Evolutionary conservation across 2,329 filamentous ascomycete genomes (phyloP).

Genomic region (Cladobotryum protrusum): DNA sequence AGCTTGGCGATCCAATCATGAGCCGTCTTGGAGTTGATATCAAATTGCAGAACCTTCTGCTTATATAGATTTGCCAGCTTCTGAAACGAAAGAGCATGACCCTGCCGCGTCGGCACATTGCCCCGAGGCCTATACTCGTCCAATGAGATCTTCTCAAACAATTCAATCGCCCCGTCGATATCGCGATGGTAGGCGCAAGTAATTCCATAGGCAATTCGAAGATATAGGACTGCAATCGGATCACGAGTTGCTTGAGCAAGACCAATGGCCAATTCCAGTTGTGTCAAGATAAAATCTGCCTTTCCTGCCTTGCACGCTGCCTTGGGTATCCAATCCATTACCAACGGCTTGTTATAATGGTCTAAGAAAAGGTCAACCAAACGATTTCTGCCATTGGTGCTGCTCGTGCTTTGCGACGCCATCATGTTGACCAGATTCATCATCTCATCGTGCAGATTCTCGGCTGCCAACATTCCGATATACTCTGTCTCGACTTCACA

Average conservation of each 20-base stretch:
- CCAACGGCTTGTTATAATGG: constrained; percentile 26
- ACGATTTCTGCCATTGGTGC: constrained; percentile 20
- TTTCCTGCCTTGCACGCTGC: constrained; percentile 30
- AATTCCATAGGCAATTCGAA: constrained; percentile 31
- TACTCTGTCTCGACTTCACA: constrained; percentile 34
- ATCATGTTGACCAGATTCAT: constrained; percentile 30
- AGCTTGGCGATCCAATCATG: constrained; percentile 29
- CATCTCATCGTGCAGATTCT: constrained; percentile 31
- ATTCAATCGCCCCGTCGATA: constrained; percentile 27
- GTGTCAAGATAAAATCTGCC: constrained; percentile 24
- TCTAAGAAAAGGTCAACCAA: constrained; percentile 31
- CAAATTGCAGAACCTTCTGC: constrained; percentile 24
- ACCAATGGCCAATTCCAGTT: constrained; percentile 26
- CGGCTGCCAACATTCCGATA: constrained; percentile 29
- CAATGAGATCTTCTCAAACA: constrained; percentile 32
- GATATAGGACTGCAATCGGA: constrained; percentile 30
- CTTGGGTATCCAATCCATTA: constrained; percentile 36
- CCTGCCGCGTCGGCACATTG: constrained; percentile 32
- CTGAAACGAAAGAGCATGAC: constrained; percentile 35
- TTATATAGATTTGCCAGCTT: constrained; percentile 34
- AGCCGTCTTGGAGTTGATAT: constrained; percentile 21
- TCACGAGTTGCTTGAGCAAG: constrained; percentile 29
- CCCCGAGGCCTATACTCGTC: constrained; percentile 34
- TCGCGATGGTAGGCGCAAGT: constrained; percentile 30
- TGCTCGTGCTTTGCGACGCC: constrained; percentile 20